Evolutionary conservation across 2,329 filamentous ascomycete genomes (phyloP).

Genomic region (Alternaria consortialis): DNA sequence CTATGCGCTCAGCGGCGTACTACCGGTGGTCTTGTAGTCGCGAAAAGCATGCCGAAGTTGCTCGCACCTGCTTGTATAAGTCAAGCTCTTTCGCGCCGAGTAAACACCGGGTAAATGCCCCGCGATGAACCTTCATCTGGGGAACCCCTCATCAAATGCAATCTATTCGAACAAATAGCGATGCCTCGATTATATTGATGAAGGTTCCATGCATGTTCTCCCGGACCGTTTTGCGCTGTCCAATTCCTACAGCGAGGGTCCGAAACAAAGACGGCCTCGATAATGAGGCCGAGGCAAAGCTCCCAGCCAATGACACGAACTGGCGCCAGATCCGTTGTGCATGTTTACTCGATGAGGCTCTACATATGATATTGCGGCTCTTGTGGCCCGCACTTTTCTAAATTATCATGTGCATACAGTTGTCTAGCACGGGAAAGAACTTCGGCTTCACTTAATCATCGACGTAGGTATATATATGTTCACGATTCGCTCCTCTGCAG

Average conservation of each 20-base stretch:
- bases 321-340: background rate
- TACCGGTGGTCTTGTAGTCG: background rate
- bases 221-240: conserved; percentile 6
- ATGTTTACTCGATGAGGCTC: background rate
- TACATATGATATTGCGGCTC: conserved; percentile 16
- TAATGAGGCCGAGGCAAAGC: conserved; percentile 9
- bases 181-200: conserved; percentile 12
- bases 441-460: background rate
- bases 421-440: background rate
- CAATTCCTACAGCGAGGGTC: conserved; percentile 6
- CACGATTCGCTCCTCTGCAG: background rate
- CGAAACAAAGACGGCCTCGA: conserved; percentile 20
- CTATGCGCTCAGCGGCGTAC: background rate
- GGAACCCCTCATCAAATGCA: conserved; percentile 20
- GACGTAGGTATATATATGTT: background rate
- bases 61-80: conserved; percentile 7
- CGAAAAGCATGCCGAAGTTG: background rate
- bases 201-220: conserved; percentile 19
- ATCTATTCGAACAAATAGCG: conserved; percentile 21
- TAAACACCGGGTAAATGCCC: conserved; percentile 23
- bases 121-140: conserved; percentile 10
- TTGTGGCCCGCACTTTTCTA: conserved; percentile 2
- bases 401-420: background rate
- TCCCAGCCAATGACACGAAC: conserved; percentile 11
- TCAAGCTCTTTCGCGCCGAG: conserved; percentile 11